Evolutionary conservation across 2,329 filamentous ascomycete species (phyloP), one percentile per base, ranked within the genome.

Genomic region (Nemania serpens): DNA sequence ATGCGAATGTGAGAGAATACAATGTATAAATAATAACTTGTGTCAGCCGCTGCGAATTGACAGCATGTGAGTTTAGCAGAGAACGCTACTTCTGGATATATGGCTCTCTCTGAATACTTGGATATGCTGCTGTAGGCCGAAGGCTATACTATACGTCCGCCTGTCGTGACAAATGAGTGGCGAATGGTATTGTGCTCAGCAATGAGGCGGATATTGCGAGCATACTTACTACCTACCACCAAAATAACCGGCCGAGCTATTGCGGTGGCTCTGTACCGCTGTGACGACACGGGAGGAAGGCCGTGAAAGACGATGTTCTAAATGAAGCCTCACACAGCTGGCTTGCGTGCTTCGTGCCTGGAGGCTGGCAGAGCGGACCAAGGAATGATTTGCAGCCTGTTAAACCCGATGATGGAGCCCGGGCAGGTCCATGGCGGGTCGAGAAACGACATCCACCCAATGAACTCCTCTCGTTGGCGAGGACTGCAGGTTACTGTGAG

Each of bases 391-490:
- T 52, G 43, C 59, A 59, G 55, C 63, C 55, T 58, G 45, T 61
- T 51, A 37, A 34, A 51, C 9, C 46, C 50, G 62, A 69, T 46
- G 52, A 51, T 58, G 47, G 60, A 60, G 46, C 45, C 53, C 63
- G 51, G 39, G 61, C 56, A 50, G 37, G 63, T 57, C 55, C 64
- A 61, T 58, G 51, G 65, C 56, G 51, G 55, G 46, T 58, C 37
- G 46, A 59, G 33, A 50, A 29, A 53, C 39, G 53, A 45, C 48
- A 48, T 17, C 42, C 46, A 55, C 61, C 70, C 70, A 72, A 72
- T 72, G 53, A 57, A 55, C 64, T 67, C 43, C 37, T 64, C 51
- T 37, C 48, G 46, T 72, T 71, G 65, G 66, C 70, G 70, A 72
- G 61, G 55, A 64, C 61, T 61, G 63, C 66, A 68, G 57, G 55